Conservation (phyloP, 495 filamentous ascomycete genomes). For the Neurospora sp. region DNA sequence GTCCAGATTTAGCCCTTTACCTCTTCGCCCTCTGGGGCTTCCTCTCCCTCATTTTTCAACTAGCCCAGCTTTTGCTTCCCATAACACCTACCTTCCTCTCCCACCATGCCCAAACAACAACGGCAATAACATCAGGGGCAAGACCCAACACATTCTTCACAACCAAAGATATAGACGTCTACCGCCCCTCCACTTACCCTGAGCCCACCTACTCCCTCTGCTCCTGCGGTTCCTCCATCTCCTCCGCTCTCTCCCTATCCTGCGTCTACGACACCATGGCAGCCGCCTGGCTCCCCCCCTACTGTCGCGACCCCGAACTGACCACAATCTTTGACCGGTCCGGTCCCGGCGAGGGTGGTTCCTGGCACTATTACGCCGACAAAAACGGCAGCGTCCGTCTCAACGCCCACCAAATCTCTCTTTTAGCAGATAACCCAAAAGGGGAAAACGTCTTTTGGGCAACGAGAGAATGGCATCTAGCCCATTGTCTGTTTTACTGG, state of each 20-base stretch:
- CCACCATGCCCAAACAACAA: not conserved
- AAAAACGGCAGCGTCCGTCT: not conserved
- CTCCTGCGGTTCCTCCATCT: conserved; percentile 2
- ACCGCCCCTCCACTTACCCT: conserved; percentile 5
- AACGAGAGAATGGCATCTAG: conserved; percentile 4
- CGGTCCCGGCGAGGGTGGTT: not conserved
- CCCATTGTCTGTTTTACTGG: conserved; percentile 13
- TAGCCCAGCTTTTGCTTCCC: not conserved
- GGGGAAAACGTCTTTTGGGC: conserved; percentile 1
- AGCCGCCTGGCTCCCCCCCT: conserved; percentile 7
- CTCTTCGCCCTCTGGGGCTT: conserved; percentile 5
- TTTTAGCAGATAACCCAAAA: not conserved
- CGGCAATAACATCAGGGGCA: not conserved
- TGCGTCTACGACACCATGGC: conserved; percentile 8
- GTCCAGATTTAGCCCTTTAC: not conserved
- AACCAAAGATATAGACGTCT: conserved; percentile 2
- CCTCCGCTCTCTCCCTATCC: no score
- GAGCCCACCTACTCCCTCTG: not conserved
- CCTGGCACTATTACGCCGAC: conserved; percentile 4
- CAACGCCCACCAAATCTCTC: not conserved
- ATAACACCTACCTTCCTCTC: not conserved
- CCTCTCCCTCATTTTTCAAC: conserved; percentile 1
- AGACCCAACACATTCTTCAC: not conserved
- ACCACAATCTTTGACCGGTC: conserved; percentile 1
- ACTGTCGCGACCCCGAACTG: conserved; percentile 5